Conservation (phyloP, 2,329 filamentous ascomycete species). For the Fusarium lyarnte region DNA sequence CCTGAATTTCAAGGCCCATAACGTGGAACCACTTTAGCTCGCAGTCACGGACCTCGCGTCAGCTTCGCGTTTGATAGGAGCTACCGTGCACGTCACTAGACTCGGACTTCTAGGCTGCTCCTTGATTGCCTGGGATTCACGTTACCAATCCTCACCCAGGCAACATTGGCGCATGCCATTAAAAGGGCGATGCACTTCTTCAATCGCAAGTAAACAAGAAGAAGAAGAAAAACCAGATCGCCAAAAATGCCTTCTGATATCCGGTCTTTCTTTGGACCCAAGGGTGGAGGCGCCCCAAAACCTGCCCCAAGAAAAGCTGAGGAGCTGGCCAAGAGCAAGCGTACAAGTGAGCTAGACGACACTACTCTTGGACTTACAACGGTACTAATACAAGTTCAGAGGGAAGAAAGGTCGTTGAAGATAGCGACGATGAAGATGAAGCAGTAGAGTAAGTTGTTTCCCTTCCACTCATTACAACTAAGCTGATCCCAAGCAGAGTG, state of each 20-base stretch:
- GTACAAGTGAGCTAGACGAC: conserved; percentile 53
- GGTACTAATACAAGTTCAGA: conserved; percentile 48
- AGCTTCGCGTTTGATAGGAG: conserved; percentile 53
- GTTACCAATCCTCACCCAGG: conserved; percentile 29
- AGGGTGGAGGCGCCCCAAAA: conserved; percentile 67
- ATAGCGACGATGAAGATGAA: conserved; percentile 84
- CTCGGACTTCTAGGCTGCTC: conserved; percentile 43
- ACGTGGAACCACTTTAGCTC: conserved; percentile 44
- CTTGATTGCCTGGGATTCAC: conserved; percentile 35
- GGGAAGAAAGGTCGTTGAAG: conserved; percentile 77
- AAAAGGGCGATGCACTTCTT: conserved; percentile 16
- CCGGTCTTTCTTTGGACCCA: conserved; percentile 87
- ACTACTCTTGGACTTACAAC: not conserved
- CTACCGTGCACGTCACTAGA: conserved; percentile 48
- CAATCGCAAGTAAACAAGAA: not conserved
- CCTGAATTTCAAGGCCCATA: conserved; percentile 24
- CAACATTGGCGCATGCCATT: conserved; percentile 38
- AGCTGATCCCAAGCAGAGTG: conserved; percentile 38
- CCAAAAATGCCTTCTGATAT: conserved; percentile 81
- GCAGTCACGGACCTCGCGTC: conserved; percentile 56
- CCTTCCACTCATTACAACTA: not conserved
- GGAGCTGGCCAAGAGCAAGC: conserved; percentile 55
- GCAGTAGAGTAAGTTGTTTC: conserved; percentile 58
- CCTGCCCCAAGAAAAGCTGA: conserved; percentile 58
- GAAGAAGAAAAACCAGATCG: not conserved